Base-by-base conservation (phyloP, 768 basidiomycete species). In the Tulasnella sp. region DNA sequence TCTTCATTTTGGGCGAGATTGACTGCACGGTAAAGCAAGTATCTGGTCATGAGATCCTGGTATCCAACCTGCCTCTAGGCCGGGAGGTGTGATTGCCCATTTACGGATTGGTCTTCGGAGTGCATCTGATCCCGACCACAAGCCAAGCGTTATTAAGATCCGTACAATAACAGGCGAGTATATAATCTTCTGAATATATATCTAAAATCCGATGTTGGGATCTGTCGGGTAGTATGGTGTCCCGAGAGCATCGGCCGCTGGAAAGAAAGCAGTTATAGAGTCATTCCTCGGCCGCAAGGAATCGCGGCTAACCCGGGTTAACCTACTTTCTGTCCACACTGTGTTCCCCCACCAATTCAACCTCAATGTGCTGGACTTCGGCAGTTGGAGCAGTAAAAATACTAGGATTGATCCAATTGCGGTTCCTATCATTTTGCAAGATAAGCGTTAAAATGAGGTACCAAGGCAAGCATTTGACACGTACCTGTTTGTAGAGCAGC, bases 341-440 rank as follows among this genome's bases (percentile, higher is more conserved):
- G 79, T 81, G 76, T 84, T 85, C n/a, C 85, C 85, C 80, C 80
- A 82, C 85, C 85, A 85, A 25, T 81, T 79, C 37, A 85, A 45
- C 6, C 71, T 38, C 2, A 82, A 76, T 6, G 96, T 0, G 97
- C 97, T 93, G 92, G 96, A 0, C 98, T 94, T 80, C 98, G 86
- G 83, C 97, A 96, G 52, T n/a, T 54, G 52, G 8, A 39, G 94
- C 86, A 58, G 94, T 85, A 81, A 92, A 93, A 38, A 97, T 80
- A 3, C 97, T 97, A 1, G 97, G 96, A 29, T 97, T 86, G 36
- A 93, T 93, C 81, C 98, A 96, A 2, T 97, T 97, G 0, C 93
- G 93, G 76, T 97, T 84, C 84, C 98, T 94, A 0, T 95, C 6
- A 76, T 19, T 29, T 25, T 25, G 25, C 22, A 68, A 36, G 11